Percentiles rank a stretch among this genome's conserved stretches.
These are phyloP conservation scores for Astragalus glycyphyllos DNA, from an alignment of 306 rosid genomes.

Conservation along the genomic window DNA sequence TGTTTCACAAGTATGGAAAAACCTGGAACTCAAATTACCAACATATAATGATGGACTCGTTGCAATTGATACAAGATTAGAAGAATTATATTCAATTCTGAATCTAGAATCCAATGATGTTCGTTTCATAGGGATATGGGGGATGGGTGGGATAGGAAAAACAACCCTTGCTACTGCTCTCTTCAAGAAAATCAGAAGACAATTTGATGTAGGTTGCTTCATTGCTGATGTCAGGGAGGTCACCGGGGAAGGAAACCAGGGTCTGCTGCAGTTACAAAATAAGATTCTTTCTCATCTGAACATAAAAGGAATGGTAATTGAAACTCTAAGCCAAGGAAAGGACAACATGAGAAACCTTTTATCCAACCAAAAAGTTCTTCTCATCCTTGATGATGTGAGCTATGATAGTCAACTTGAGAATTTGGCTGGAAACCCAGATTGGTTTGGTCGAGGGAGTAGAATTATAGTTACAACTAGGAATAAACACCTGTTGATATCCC, in stretches of 20 bases:
- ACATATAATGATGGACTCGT: constrained; percentile 27
- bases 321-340: constrained; percentile 25
- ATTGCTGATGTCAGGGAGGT: constrained; percentile 22
- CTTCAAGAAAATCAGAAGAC: neutral
- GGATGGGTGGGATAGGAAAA: constrained; percentile 35
- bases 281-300: constrained; percentile 16
- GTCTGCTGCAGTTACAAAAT: neutral
- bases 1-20: constrained; percentile 22
- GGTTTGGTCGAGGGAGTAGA: constrained; percentile 31
- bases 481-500: constrained; percentile 25
- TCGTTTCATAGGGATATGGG: constrained; percentile 42
- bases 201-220: constrained; percentile 36
- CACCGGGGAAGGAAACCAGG: constrained; percentile 12
- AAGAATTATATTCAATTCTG: constrained; percentile 7
- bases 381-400: constrained; percentile 31
- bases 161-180: constrained; percentile 34
- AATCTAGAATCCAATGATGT: constrained; percentile 22
- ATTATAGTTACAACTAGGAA: constrained; percentile 24
- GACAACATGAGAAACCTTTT: constrained; percentile 25
- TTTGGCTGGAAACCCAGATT: constrained; percentile 15
- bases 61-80: constrained; percentile 22
- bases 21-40: constrained; percentile 29
- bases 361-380: constrained; percentile 16
- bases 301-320: constrained; percentile 16
- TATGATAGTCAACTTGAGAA: constrained; percentile 23